Evolutionary conservation across 176 grass and related monocot species (phyloP).

Genomic region (Zea luxurians): DNA sequence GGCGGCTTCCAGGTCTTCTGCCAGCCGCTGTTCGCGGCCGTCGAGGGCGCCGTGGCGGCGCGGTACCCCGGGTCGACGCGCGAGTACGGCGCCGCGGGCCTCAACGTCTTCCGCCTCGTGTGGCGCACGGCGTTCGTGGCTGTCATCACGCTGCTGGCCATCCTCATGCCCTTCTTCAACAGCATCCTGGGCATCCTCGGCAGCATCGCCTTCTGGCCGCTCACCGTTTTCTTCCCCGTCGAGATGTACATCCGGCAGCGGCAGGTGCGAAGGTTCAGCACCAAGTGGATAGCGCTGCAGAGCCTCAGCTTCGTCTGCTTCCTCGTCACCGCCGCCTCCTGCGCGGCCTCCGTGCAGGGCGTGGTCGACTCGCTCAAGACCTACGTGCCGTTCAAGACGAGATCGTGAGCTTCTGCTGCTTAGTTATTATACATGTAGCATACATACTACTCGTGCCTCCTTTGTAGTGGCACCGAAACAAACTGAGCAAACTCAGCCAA

Average conservation of each 20-base stretch:
- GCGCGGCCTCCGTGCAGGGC: slow-evolving; percentile 67
- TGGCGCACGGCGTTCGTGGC: slow-evolving; percentile 71
- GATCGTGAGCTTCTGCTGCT: slow-evolving; percentile 24
- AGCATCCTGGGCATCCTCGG: slow-evolving; percentile 76
- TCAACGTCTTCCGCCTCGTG: slow-evolving; percentile 49
- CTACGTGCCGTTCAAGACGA: slow-evolving; percentile 61
- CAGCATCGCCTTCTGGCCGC: slow-evolving; percentile 84
- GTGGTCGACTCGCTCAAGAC: slow-evolving; percentile 58
- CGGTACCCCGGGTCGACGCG: slow-evolving; percentile 19
- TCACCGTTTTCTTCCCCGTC: slow-evolving; percentile 84
- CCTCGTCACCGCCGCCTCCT: slow-evolving; percentile 62
- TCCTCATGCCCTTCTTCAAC: slow-evolving; percentile 91
- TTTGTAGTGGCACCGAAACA: background rate
- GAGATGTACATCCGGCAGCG: slow-evolving; percentile 75
- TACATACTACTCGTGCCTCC: background rate
- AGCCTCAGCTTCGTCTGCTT: slow-evolving; percentile 84
- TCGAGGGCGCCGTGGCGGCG: slow-evolving; percentile 43
- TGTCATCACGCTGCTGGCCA: slow-evolving; percentile 56
- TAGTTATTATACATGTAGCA: background rate
- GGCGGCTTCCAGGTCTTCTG: slow-evolving; percentile 75
- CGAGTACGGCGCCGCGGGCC: slow-evolving; percentile 1
- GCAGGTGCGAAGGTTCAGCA: slow-evolving; percentile 31
- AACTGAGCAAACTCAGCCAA: background rate
- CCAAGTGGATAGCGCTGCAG: slow-evolving; percentile 60
- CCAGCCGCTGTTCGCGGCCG: slow-evolving; percentile 70